Evolutionary conservation across 306 rosid species (phyloP).

Genomic region (Cicer cuneatum): DNA sequence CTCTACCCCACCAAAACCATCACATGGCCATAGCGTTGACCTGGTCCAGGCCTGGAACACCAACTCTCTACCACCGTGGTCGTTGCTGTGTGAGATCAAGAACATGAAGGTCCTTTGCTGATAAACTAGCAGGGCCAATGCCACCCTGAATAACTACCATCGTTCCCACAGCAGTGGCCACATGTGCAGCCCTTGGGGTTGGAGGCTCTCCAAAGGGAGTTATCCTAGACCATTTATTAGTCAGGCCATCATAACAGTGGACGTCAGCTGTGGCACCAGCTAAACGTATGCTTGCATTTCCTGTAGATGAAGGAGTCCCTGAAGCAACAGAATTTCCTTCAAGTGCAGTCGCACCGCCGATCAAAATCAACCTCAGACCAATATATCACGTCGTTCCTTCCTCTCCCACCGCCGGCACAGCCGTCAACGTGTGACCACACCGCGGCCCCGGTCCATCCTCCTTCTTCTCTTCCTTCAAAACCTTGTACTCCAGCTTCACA

Average conservation of each 20-base stretch:
- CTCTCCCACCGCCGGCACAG: constrained; percentile 95
- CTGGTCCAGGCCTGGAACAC: constrained; percentile 99
- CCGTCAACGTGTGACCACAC: constrained; percentile 98
- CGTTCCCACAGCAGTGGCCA: constrained; percentile 99
- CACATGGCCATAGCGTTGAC: constrained; percentile 99
- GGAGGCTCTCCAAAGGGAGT: constrained; percentile 97
- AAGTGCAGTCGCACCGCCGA: constrained; percentile 98
- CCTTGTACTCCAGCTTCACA: no score
- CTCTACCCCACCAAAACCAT: constrained; percentile 99
- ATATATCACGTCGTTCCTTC: constrained; percentile 90
- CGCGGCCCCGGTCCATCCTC: constrained; percentile 98
- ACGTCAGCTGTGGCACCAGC: constrained; percentile 99
- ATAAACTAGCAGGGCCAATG: constrained; percentile 97
- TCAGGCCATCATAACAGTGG: constrained; percentile 92
- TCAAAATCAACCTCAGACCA: constrained; percentile 87
- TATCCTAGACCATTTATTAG: constrained; percentile 98
- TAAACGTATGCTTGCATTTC: constrained; percentile 97
- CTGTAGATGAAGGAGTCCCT: constrained; percentile 97
- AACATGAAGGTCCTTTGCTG: constrained; percentile 98
- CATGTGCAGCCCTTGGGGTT: constrained; percentile 99
- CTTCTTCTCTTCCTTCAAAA: no score
- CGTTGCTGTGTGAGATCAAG: constrained; percentile 99
- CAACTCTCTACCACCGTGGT: constrained; percentile 99
- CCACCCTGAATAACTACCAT: constrained; percentile 99
- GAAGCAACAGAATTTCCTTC: constrained; percentile 97